Percentiles rank a stretch among this genome's conserved stretches.
These are phyloP conservation scores for Scenedesmus sp. DNA, from an alignment of 163 green algal species.

Conservation along the genomic window DNA sequence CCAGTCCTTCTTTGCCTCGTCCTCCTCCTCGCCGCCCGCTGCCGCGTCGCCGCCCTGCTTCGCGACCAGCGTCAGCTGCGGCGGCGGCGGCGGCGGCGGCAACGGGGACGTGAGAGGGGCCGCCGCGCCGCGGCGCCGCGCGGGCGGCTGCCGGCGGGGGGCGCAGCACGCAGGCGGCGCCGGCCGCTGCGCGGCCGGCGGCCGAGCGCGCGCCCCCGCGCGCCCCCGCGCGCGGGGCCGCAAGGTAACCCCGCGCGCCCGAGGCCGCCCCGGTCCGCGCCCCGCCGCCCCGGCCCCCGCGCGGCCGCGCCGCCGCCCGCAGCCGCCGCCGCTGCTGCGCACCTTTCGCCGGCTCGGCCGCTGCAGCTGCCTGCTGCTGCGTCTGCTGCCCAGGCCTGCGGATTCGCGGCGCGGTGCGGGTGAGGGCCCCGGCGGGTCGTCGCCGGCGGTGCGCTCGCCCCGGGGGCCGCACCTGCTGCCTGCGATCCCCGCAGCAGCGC, in stretches of 20 bases:
- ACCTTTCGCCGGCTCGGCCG: conserved; percentile 13
- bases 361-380: conserved; percentile 26
- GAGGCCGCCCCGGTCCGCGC: too few species aligned
- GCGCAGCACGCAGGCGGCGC: too few species aligned
- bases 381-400: conserved; percentile 32
- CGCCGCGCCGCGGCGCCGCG: not conserved
- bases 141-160: too few species aligned
- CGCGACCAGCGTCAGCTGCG: not conserved
- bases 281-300: not conserved
- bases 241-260: too few species aligned
- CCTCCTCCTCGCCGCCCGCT: not conserved
- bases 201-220: not conserved
- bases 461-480: conserved; percentile 9
- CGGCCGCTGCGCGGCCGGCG: not conserved
- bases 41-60: conserved; percentile 6
- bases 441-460: not conserved
- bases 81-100: not conserved
- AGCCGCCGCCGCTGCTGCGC: conserved; percentile 10
- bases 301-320: too few species aligned
- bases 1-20: conserved; percentile 66
- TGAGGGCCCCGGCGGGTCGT: not conserved
- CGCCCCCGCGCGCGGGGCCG: too few species aligned
- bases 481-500: conserved; percentile 7
- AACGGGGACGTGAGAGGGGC: too few species aligned
- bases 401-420: not conserved